A percentile compares a stretch with the other conserved stretches of the same genome.
These are phyloP conservation scores for Dissophora globulifera DNA, from an alignment of 192 early-diverging fungal genomes.

Conservation along the genomic window DNA sequence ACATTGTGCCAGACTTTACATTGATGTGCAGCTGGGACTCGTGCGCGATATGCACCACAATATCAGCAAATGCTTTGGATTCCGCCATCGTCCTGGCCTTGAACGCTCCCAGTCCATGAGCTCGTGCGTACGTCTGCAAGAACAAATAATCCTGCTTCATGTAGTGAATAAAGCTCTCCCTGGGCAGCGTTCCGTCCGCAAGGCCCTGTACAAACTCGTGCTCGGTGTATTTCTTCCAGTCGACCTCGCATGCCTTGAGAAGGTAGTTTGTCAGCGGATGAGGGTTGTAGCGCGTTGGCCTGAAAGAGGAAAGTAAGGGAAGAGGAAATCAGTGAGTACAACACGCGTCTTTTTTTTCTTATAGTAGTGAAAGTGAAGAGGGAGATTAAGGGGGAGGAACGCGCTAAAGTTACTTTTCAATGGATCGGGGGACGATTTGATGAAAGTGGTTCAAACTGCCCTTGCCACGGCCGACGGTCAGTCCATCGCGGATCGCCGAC, in stretches of 20 bases:
- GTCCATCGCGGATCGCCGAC: slow-evolving; percentile 68
- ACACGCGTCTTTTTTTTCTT: background rate
- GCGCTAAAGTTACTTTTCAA: slow-evolving; percentile 46
- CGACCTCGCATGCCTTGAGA: slow-evolving; percentile 47
- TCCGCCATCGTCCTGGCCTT: slow-evolving; percentile 69
- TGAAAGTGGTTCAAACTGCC: slow-evolving; percentile 86
- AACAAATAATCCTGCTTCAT: slow-evolving; percentile 89
- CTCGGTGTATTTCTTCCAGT: slow-evolving; percentile 74
- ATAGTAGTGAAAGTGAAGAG: background rate
- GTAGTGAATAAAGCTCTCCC: slow-evolving; percentile 77
- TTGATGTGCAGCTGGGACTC: slow-evolving; percentile 77
- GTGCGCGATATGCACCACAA: slow-evolving; percentile 70
- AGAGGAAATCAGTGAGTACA: background rate
- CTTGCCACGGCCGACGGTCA: slow-evolving; percentile 72
- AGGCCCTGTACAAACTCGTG: slow-evolving; percentile 82
- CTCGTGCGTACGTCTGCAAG: slow-evolving; percentile 81
- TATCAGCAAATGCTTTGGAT: slow-evolving; percentile 67
- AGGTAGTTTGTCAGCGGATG: slow-evolving; percentile 60
- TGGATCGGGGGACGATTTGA: slow-evolving; percentile 52
- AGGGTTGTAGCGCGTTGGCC: slow-evolving; percentile 57
- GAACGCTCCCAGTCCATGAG: slow-evolving; percentile 79
- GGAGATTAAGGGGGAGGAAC: background rate
- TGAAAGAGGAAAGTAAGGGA: slow-evolving; percentile 10
- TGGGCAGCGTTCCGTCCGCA: slow-evolving; percentile 78
- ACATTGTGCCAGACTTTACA: slow-evolving; percentile 52